Conservation (phyloP, 2,329 filamentous ascomycete species). For the Hansfordia pulvinata region DNA sequence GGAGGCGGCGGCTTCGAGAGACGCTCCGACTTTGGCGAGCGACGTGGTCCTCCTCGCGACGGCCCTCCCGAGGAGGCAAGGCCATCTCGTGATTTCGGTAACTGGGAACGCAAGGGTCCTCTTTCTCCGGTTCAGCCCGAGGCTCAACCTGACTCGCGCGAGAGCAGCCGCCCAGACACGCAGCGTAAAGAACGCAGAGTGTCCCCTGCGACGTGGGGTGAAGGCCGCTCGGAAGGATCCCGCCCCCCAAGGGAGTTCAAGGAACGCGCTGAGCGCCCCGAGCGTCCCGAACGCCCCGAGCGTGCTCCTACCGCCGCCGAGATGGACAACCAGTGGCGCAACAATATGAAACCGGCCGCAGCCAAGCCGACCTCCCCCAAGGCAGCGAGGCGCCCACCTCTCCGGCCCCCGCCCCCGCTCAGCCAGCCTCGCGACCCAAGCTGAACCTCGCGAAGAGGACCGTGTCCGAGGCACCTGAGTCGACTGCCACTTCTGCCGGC, state of each 20-base stretch:
- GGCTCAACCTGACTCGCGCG: slow-evolving; percentile 36
- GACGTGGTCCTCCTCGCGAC: slow-evolving; percentile 52
- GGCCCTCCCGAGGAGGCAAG: slow-evolving; percentile 62
- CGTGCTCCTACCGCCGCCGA: slow-evolving; percentile 78
- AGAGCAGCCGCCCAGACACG: slow-evolving; percentile 41
- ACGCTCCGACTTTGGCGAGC: slow-evolving; percentile 44
- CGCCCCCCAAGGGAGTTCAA: slow-evolving; percentile 67
- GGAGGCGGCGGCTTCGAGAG: slow-evolving; percentile 27
- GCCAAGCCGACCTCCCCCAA: slow-evolving; percentile 59
- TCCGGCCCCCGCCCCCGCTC: slow-evolving; percentile 37
- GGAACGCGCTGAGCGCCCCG: slow-evolving; percentile 43
- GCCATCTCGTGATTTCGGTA: slow-evolving; percentile 65
- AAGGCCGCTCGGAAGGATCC: slow-evolving; percentile 61
- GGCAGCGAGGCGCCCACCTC: slow-evolving; percentile 66
- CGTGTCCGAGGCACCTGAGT: slow-evolving; percentile 56
- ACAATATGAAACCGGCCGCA: slow-evolving; percentile 75
- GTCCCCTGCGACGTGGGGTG: slow-evolving; percentile 68
- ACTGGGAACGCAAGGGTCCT: slow-evolving; percentile 92
- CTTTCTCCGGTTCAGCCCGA: slow-evolving; percentile 54
- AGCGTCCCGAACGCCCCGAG: slow-evolving; percentile 41
- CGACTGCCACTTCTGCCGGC: slow-evolving; percentile 27
- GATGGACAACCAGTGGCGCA: slow-evolving; percentile 85
- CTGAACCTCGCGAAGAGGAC: slow-evolving; percentile 87
- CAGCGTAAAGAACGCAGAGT: slow-evolving; percentile 48
- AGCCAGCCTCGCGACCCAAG: slow-evolving; percentile 57